Percentiles rank a stretch among this genome's conserved stretches.
Conservation (phyloP, 2,329 filamentous ascomycete species). For the Colletotrichum cordylinicola region DNA sequence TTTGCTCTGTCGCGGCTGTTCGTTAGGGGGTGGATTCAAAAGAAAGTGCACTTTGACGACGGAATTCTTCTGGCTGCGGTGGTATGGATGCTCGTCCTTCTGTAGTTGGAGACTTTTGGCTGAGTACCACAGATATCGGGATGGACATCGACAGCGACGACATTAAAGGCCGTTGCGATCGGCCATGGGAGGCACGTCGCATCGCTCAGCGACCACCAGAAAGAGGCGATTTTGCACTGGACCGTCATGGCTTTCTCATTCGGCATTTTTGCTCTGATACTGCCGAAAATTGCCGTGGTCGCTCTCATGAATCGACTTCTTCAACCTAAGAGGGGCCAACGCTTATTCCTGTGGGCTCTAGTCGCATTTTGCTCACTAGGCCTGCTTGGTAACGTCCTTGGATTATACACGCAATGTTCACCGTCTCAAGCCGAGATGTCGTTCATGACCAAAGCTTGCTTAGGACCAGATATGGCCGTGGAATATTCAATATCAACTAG, state of each 20-base stretch:
- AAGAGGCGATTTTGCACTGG: slow-evolving; percentile 35
- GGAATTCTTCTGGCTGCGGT: slow-evolving; percentile 2
- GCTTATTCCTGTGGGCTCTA: slow-evolving; percentile 40
- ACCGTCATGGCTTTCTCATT: slow-evolving; percentile 41
- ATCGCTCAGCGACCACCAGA: slow-evolving; percentile 32
- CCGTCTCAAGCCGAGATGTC: slow-evolving; percentile 41
- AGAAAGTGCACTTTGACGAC: slow-evolving; percentile 6
- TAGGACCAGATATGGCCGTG: slow-evolving; percentile 38
- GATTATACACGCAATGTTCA: slow-evolving; percentile 47
- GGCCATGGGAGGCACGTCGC: slow-evolving; percentile 45
- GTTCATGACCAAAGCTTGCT: slow-evolving; percentile 38
- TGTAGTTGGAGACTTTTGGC: background rate
- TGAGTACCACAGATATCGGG: background rate
- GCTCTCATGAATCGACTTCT: slow-evolving; percentile 41
- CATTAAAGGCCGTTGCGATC: slow-evolving; percentile 31
- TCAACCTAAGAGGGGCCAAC: slow-evolving; percentile 38
- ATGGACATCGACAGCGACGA: slow-evolving; percentile 8
- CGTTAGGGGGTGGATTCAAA: slow-evolving; percentile 10
- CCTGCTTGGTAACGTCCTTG: slow-evolving; percentile 40
- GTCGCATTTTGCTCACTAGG: slow-evolving; percentile 32
- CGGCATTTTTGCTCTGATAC: slow-evolving; percentile 40
- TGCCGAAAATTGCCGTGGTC: slow-evolving; percentile 48
- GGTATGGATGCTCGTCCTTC: background rate
- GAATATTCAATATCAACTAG: slow-evolving; percentile 45
- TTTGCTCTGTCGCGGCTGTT: slow-evolving; percentile 2